Base-by-base conservation (phyloP, 345 rosid species). In the Atalantia buxifolia region DNA sequence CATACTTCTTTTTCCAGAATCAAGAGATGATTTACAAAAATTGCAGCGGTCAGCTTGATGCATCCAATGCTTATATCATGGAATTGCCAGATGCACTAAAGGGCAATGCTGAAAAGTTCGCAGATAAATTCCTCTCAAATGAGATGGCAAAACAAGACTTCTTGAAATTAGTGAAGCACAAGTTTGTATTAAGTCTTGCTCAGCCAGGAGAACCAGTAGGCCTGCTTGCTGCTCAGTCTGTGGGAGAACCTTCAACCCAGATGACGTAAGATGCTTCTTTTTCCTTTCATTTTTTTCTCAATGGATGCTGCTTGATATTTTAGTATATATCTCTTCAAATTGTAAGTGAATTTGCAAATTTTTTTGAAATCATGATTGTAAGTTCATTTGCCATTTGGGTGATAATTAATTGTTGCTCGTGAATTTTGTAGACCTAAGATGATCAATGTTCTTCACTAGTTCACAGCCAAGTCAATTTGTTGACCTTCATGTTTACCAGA, bases 161-260 rank as follows among this genome's bases (percentile, higher is more conserved):
- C 67, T 76, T 89, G 81, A 86, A 90, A 60, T 84, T 92, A 74
- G 76, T 94, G 83, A 86, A 89, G 84, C 90, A 88, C 79, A 94
- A 90, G 77, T 96, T 86, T 82, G 80, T 91, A 74, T 84, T 86
- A 35, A 92, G 98, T 85, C 99, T 96, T 72, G 99, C 97, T 35
- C 98, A 94, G 86, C 99, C 98, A 59, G 99, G 99, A 71, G 99
- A 96, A 84, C 97, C 99, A 27, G 97, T 96, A 72, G 99, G 99
- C 79, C 91, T 96, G 81, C 97, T 96, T 85, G 98, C 99, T 77
- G 92, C 97, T 76, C 99, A 96, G 75, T 96, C 99, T 82, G 99
- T 96, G 7, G 99, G 99, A 82, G 99, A 96, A 88, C 99, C 99
- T 74, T 96, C 99, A 18, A 96, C 99, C 76, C 99, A 96, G 80